phyloP scores from a whole-genome alignment of 2,329 filamentous ascomycete species.

The Keithomyces neogunnii region DNA sequence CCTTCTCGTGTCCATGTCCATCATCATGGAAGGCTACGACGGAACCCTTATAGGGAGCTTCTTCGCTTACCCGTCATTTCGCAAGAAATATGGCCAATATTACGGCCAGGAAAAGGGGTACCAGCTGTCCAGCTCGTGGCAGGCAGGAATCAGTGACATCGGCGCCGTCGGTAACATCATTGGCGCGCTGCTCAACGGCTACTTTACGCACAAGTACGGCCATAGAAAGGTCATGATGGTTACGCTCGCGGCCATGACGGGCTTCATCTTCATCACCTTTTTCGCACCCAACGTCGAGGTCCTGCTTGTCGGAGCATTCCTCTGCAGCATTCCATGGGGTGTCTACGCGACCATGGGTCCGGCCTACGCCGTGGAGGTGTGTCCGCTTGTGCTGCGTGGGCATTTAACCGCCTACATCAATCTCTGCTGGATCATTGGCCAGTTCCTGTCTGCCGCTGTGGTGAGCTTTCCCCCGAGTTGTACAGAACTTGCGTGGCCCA shows the following conservation, averaged over 20 bases:
- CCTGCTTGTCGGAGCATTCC: slow-evolving; percentile 33
- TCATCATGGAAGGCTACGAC: slow-evolving; percentile 29
- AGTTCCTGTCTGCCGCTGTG: slow-evolving; percentile 30
- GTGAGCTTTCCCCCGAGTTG: slow-evolving; percentile 3
- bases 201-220: too few relatives aligned
- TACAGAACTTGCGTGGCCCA: too few relatives aligned
- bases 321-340: slow-evolving; percentile 38
- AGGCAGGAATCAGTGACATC: too few relatives aligned
- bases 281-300: slow-evolving; percentile 30
- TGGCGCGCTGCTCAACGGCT: too few relatives aligned
- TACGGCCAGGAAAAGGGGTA: not conserved
- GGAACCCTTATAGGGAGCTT: slow-evolving; percentile 21
- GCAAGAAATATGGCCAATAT: slow-evolving; percentile 14
- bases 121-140: too few relatives aligned
- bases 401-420: slow-evolving; percentile 38
- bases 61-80: slow-evolving; percentile 22
- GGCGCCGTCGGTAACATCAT: too few relatives aligned
- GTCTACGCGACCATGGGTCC: slow-evolving; percentile 35
- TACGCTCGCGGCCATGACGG: slow-evolving; percentile 27
- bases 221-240: slow-evolving; percentile 16
- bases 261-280: slow-evolving; percentile 38
- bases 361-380: slow-evolving; percentile 37
- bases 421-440: slow-evolving; percentile 38
- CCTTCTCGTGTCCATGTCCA: slow-evolving; percentile 19
- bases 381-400: slow-evolving; percentile 28